Conservation (phyloP, 2,329 filamentous ascomycete species). For the Colletotrichum gloeosporioides region DNA sequence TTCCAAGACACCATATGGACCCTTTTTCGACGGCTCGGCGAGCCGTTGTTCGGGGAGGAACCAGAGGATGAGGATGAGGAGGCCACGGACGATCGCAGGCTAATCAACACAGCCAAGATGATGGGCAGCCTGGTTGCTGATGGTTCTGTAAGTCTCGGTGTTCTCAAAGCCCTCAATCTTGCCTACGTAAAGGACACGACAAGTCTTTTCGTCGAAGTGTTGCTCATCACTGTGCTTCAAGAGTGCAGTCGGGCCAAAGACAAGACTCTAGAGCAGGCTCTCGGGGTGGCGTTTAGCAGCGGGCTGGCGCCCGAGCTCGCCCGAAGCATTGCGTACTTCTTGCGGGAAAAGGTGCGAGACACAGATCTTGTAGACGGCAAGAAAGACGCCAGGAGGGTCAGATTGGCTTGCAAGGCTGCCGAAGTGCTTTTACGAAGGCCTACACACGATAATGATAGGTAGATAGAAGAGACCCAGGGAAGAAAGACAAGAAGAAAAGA, state of each 20-base stretch:
- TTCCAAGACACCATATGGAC: conserved; percentile 91
- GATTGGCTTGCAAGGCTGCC: conserved; percentile 51
- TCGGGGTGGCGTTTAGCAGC: conserved; percentile 4
- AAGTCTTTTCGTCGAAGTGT: conserved; percentile 77
- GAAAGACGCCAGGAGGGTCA: conserved; percentile 52
- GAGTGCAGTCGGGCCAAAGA: conserved; percentile 51
- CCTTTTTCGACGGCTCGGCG: conserved; percentile 84
- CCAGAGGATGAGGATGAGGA: conserved; percentile 60
- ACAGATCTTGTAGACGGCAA: conserved; percentile 60
- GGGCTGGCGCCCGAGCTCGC: conserved; percentile 65
- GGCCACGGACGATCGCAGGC: conserved; percentile 52
- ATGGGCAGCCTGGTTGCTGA: conserved; percentile 57
- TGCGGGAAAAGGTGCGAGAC: conserved; percentile 76
- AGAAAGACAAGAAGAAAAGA: neutral
- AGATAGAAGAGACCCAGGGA: neutral
- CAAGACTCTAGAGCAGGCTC: conserved; percentile 31
- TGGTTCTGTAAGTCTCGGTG: conserved; percentile 48
- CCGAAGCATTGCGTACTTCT: conserved; percentile 78
- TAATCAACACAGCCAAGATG: conserved; percentile 60
- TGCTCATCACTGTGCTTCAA: conserved; percentile 78
- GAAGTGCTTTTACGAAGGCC: conserved; percentile 38
- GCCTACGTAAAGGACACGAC: conserved; percentile 79
- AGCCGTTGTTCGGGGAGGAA: conserved; percentile 72
- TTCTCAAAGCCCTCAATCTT: conserved; percentile 77
- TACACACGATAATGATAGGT: neutral